Conservation (phyloP, 1,284 basidiomycete genomes). For the Ustilago trichophora region DNA sequence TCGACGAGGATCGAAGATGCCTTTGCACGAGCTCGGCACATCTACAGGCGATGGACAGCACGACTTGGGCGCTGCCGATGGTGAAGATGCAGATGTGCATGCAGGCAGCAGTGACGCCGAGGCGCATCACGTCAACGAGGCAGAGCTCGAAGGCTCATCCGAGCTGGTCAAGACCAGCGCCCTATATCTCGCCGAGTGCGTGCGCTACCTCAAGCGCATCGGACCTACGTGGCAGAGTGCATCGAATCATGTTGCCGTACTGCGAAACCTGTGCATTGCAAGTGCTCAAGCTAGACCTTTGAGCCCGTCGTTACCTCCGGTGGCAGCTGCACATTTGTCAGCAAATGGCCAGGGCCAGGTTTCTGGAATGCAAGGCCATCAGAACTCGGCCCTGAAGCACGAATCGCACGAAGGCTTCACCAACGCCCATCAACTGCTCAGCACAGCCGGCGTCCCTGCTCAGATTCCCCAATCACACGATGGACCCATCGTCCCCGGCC, state of each 20-base stretch:
- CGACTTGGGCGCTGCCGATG: neutral
- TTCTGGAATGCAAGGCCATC: no score
- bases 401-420: no score
- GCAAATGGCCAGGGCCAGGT: no score
- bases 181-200: slow-evolving; percentile 36
- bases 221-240: slow-evolving; percentile 47
- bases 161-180: slow-evolving; percentile 43
- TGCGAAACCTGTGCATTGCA: slow-evolving; percentile 32
- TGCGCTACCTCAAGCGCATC: slow-evolving; percentile 41
- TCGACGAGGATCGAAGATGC: slow-evolving; percentile 6
- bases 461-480: no score
- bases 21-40: neutral
- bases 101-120: slow-evolving; percentile 11
- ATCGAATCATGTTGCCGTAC: slow-evolving; percentile 40
- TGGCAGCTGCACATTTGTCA: no score
- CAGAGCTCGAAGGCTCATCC: slow-evolving; percentile 31
- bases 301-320: slow-evolving; percentile 11
- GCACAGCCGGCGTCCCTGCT: no score
- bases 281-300: slow-evolving; percentile 33
- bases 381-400: no score
- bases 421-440: no score
- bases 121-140: slow-evolving; percentile 10
- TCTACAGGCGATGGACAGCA: neutral
- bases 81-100: slow-evolving; percentile 12
- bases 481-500: no score